phyloP scores from a whole-genome alignment of 75 land plant genomes.

The Selaginella tamariscina region DNA sequence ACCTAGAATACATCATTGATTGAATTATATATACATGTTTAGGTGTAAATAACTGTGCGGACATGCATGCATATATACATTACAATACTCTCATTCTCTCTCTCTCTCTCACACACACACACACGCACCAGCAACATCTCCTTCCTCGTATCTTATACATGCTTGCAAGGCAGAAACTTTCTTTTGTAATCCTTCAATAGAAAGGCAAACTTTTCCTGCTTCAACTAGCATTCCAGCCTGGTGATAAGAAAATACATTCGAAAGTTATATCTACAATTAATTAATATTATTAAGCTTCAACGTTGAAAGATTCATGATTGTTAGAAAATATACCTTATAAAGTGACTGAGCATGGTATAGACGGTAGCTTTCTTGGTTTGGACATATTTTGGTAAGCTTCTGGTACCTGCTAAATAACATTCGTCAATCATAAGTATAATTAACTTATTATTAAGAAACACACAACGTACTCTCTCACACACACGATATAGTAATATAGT shows the following conservation, averaged over 20 bases:
- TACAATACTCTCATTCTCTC: too few relatives aligned
- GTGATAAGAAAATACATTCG: background rate
- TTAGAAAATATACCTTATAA: slow-evolving; percentile 19
- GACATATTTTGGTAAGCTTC: slow-evolving; percentile 20
- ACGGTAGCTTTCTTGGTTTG: slow-evolving; percentile 21
- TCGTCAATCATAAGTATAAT: background rate
- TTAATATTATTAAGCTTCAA: too few relatives aligned
- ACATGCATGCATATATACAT: too few relatives aligned
- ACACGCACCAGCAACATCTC: slow-evolving; percentile 22
- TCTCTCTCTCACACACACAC: background rate
- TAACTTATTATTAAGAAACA: background rate
- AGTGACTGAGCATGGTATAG: slow-evolving; percentile 28
- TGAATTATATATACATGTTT: background rate
- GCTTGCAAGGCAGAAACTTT: slow-evolving; percentile 20
- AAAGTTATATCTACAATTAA: too few relatives aligned
- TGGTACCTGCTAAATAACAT: slow-evolving; percentile 21
- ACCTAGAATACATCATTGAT: too few relatives aligned
- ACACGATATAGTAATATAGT: too few relatives aligned
- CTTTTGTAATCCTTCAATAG: slow-evolving; percentile 15
- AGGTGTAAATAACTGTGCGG: background rate
- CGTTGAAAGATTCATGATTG: too few relatives aligned
- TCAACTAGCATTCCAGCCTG: slow-evolving; percentile 28
- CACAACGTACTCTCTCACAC: too few relatives aligned
- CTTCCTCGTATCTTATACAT: slow-evolving; percentile 24
- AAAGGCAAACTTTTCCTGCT: slow-evolving; percentile 20